Evolutionary conservation across 2,329 filamentous ascomycete species (phyloP), one percentile per base, ranked within the genome.

Genomic region (Graphiopsis chlorocephala): DNA sequence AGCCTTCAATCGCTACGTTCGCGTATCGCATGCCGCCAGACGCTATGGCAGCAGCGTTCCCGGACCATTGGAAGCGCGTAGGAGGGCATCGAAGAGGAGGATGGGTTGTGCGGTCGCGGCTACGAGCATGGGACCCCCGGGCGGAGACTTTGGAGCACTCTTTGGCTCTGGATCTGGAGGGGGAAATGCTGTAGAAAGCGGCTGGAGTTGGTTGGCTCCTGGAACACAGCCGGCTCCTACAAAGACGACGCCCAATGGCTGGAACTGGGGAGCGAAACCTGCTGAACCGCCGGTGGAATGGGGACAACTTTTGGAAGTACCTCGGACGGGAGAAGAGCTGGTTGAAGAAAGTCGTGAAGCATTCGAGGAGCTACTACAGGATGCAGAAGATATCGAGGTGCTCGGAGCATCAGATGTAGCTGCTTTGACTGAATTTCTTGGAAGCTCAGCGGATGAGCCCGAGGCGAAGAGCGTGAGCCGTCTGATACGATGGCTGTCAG

Each of bases 31-130:
- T 67, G 72, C 76, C 47, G 79, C 81, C 65, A 79, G 47, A 31
- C 53, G 59, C 2, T 48, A 56, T 82, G 85, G 84, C 69, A 87
- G 86, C 78, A 81, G 81, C 68, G 83, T 87, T 3, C 86, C 86
- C 12, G 86, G 86, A 2, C 86, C 86, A 71, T 78, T 88, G 77
- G 86, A 89, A 75, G 85, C 86, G 53, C 81, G 83, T 67, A 80
- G 82, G 71, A 79, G 86, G 61, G 77, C 83, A 53, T 78, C 84
- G 2, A 86, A 81, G 74, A 79, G 86, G 63, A 80, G 82, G 61
- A 86, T 87, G 77, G 84, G 79, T 61, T 61, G 73, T 33, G 68
- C 67, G 2, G 50, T 65, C 11, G 31, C 56, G 33, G 23, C n/a
- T 11, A 47, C 63, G 11, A 25, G 17, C 15, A 45, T 45, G 23